Evolutionary conservation across 2,329 filamentous ascomycete genomes (phyloP).

Genomic region (Ophiosphaerella herpotricha): DNA sequence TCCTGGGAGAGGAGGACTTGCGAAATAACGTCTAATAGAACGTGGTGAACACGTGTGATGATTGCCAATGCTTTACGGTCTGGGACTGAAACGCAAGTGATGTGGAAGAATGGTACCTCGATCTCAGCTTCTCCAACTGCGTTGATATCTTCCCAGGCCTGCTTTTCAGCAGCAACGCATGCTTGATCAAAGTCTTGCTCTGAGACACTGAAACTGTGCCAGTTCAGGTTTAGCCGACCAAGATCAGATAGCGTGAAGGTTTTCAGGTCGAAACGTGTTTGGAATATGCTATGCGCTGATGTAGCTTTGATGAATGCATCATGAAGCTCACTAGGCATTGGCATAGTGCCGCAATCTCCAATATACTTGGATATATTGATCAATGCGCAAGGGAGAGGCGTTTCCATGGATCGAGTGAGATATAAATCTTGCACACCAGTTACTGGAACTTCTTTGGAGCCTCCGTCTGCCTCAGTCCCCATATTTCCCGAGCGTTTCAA

Average conservation of each 20-base stretch:
- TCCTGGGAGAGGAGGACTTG: constrained; percentile 1
- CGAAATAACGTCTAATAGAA: constrained; percentile 7
- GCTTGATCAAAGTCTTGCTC: constrained; percentile 6
- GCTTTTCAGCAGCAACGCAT: constrained; percentile 2
- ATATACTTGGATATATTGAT: constrained; percentile 2
- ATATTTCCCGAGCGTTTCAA: not conserved
- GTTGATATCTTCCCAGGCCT: constrained; percentile 2
- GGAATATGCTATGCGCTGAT: constrained; percentile 10
- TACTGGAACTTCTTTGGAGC: no score
- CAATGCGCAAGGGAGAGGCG: constrained; percentile 1
- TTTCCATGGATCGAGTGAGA: not conserved
- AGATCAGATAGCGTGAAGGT: constrained; percentile 1
- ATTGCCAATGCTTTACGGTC: constrained; percentile 5
- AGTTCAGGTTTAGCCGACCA: constrained; percentile 6
- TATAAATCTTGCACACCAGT: no score
- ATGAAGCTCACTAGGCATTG: constrained; percentile 3
- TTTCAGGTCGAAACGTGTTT: constrained; percentile 6
- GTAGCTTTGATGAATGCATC: not conserved
- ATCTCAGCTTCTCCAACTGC: not conserved
- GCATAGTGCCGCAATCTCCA: constrained; percentile 1
- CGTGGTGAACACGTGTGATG: constrained; percentile 7
- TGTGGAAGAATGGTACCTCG: constrained; percentile 7
- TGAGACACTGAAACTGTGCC: constrained; percentile 2
- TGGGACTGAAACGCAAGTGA: constrained; percentile 10
- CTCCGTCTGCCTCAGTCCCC: no score